Evolutionary conservation across 257 asterid genomes (phyloP), one percentile per base, ranked within the genome.

Genomic region (Phtheirospermum japonicum): DNA sequence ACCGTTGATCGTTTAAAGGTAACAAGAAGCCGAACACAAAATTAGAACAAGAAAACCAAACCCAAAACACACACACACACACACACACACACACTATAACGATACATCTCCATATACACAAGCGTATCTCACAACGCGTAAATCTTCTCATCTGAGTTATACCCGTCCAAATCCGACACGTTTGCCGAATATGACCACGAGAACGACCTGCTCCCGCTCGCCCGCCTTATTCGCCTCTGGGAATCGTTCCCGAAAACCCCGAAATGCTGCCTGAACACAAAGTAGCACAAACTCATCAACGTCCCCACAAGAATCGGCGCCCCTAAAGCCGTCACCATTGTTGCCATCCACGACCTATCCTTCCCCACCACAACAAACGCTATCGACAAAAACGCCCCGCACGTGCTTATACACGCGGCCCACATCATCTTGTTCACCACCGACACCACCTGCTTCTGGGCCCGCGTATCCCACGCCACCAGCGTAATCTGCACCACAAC

Each of bases 381-480:
- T 14, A 93, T 77, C 0, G 99, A 85, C 58, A 93, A 31, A 61
- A 86, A 93, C 2, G 99, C 96, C 2, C 97, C 99, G 11, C 96
- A 93, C 0, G 97, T 93, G 79, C 92, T 85, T 13, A 89, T 64
- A 9, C 99, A 86, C 1, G 99, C 99, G 0, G 95, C 88, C 99
- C 99, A 93, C 99, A 93, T 89, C 74, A 93, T 60, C 82, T 93
- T 93, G 61, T 93, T 93, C 67, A 93, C 96, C 4, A 93, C 87
- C 0, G 96, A 85, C 18, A 93, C 97, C 0, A 93, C 85, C 57
- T 74, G 86, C 69, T 76, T 87, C 79, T 93, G 97, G 11, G 99
- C 94, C 16, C 77, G 72, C 0, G 97, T 89, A 59, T 93, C 97
- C 97, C 96, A 89, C 0, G 97, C 96, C 7, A 93, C 92, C 54